Conservation (phyloP, 495 filamentous ascomycete genomes). For the Annulohypoxylon maeteangense region DNA sequence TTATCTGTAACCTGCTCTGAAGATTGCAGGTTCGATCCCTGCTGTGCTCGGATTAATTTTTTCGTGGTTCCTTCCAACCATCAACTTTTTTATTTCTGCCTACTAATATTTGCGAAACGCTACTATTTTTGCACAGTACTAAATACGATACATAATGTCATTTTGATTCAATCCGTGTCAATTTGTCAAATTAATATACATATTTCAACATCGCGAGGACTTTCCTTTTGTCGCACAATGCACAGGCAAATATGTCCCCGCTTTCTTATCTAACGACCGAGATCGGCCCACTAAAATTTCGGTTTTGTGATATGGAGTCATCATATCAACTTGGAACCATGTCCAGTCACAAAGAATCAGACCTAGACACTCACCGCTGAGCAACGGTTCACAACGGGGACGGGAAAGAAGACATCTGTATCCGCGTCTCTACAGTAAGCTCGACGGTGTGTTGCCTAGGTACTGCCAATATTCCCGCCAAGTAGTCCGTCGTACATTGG, state of each 20-base stretch:
- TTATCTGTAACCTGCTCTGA: slow-evolving; percentile 22
- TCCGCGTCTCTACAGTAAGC: background rate
- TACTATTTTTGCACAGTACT: background rate
- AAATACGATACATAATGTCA: background rate
- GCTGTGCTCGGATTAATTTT: slow-evolving; percentile 39
- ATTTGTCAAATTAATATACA: background rate
- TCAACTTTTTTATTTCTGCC: background rate
- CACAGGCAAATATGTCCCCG: slow-evolving; percentile 8
- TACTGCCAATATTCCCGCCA: background rate
- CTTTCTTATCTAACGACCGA: slow-evolving; percentile 32
- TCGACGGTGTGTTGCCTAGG: background rate
- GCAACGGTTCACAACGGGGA: background rate
- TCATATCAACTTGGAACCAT: background rate
- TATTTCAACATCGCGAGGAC: background rate
- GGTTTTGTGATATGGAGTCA: background rate
- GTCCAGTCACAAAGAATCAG: slow-evolving; percentile 9
- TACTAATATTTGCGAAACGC: no score
- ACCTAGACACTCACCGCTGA: background rate
- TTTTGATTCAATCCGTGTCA: background rate
- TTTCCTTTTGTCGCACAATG: background rate
- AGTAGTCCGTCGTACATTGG: background rate
- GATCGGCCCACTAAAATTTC: slow-evolving; percentile 37
- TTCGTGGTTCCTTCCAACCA: background rate
- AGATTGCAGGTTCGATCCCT: slow-evolving; percentile 47
- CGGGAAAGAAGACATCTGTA: background rate